Evolutionary conservation across 2,329 filamentous ascomycete genomes (phyloP), one percentile per base, ranked within the genome.

Genomic region (Botrytis cinerea): DNA sequence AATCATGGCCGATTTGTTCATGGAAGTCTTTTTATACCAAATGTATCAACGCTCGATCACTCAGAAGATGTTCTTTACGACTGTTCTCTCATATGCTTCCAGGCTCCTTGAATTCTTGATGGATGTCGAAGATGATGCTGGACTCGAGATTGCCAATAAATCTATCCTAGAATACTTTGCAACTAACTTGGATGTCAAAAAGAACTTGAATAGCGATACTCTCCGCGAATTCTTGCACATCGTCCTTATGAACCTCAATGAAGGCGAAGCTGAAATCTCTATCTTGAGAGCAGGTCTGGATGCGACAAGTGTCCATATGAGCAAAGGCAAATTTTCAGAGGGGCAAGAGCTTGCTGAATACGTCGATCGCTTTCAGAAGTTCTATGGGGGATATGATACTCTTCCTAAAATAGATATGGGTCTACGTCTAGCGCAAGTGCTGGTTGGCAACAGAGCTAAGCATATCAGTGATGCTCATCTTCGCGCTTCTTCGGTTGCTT

Each of bases 351-450:
- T 86, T 12, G 84, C 83, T 5, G 82, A 81, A 63, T 83, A 82
- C 67, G 82, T 82, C 2, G 85, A 85, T 79, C 78, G 80, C 28
- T 86, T 86, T 75, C 83, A 83, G 6, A 79, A 82, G 64, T 78
- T 80, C 40, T 83, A 84, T 70, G 80, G 81, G 38, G 82, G 84
- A 57, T 87, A 86, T 75, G 80, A 82, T 54, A 79, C 80, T 45
- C 74, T 80, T 1, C 77, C 80, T 28, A 82, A 81, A 70, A 83
- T 86, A 68, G 81, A 81, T 28, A 82, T 83, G 70, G 85, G 84
- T 25, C 85, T 86, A 79, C 82, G 83, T 75, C 80, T 87, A 12
- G 84, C 85, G 20, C 82, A 83, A 61, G 78, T 82, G 32, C 80
- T 86, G 64, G 84, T 84, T 4, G 84, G 84, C 35, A 82, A 84